Base-by-base conservation (phyloP, 106 monocot genomes). In the Ottelia alismoides region DNA sequence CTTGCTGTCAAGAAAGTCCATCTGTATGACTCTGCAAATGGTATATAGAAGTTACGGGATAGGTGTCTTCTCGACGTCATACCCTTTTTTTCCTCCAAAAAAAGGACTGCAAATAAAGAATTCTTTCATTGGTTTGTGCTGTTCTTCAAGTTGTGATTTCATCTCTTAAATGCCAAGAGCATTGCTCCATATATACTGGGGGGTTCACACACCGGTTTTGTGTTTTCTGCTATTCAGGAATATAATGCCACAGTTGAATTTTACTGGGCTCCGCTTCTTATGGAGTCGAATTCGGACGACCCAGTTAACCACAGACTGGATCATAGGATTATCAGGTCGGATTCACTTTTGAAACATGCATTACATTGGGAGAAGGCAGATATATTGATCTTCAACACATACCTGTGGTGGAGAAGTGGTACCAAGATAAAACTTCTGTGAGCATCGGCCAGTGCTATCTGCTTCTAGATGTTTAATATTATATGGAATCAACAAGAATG, bases 231-330 rank as follows among this genome's bases (percentile, higher is more conserved):
- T 6, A 43, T 40, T 44, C 70, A 88, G 87, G 82, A 88, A 43
- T 82, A 82, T 54, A 82, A 88, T 64, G 87, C 82, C 27, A 51
- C 87, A 23, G 75, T 88, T 44, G 87, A 88, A 52, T 88, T 88
- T 47, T 73, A 88, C 52, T 88, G 82, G 87, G 87, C 87, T 22
- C 87, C 87, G 11, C 78, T 88, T 43, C 63, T 88, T 35, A 75
- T 88, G 14, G 87, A 88, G 51, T 88, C 87, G 35, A 88, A 88
- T 68, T 88, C 87, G 1, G 87, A 88, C 67, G 87, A 88, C 65
- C 87, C 87, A 17, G 72, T 88, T 23, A 82, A 88, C 49, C 87
- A 88, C 58, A 72, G 76, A 73, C 63, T 82, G 49, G 72, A 76
- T 35, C 66, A 88, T 26, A 75, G 87, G 58, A 78, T 82, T 20